Evolutionary conservation across 306 rosid species (phyloP).

Genomic region (Datisca glomerata): DNA sequence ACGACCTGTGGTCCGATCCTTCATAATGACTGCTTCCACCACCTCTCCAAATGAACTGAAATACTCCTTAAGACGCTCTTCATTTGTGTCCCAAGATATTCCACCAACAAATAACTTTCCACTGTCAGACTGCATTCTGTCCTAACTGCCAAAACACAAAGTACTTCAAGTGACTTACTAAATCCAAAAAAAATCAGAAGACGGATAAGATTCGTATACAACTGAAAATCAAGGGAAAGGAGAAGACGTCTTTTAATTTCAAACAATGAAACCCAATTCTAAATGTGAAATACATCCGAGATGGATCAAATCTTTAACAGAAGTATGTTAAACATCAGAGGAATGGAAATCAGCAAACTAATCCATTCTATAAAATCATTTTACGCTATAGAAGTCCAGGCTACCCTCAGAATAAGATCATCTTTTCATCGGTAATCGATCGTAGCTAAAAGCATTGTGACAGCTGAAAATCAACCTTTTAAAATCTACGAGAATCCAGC

Average conservation of each 20-base stretch:
- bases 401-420: slow-evolving; percentile 1
- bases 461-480: slow-evolving; percentile 12
- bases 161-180: no score
- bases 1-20: slow-evolving; percentile 97
- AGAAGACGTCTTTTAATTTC: no score
- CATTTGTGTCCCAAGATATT: slow-evolving; percentile 98
- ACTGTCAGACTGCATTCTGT: slow-evolving; percentile 86
- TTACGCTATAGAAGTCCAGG: slow-evolving; percentile 13
- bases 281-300: neutral
- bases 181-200: no score
- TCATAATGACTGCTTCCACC: slow-evolving; percentile 96
- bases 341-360: neutral
- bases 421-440: no score
- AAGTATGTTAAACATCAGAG: neutral
- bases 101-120: slow-evolving; percentile 95
- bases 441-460: no score
- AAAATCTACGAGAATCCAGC: slow-evolving; percentile 6
- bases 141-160: slow-evolving; percentile 42
- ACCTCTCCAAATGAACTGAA: slow-evolving; percentile 81
- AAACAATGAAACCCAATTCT: neutral
- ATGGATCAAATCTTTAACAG: slow-evolving; percentile 2
- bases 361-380: slow-evolving; percentile 9
- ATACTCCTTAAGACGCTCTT: slow-evolving; percentile 91
- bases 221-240: no score
- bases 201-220: no score